phyloP scores from a whole-genome alignment of 1,139 yeast species.

The Kodamaea arcana region DNA sequence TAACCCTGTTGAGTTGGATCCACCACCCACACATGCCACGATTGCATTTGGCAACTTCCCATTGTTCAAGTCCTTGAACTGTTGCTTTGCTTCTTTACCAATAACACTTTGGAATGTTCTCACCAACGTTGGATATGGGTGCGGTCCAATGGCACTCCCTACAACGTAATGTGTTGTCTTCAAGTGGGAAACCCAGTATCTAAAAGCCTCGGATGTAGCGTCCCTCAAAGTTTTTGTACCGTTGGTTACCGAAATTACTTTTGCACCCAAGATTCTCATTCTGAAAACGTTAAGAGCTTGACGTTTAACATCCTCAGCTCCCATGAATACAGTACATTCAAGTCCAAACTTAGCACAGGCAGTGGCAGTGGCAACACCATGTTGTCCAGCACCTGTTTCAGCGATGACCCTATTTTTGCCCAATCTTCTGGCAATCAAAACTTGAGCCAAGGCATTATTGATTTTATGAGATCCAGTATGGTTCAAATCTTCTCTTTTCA shows the following conservation, averaged over 20 bases:
- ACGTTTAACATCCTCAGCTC: slow-evolving; percentile 98
- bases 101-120: slow-evolving; percentile 97
- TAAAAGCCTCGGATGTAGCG: slow-evolving; percentile 95
- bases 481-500: slow-evolving; percentile 95
- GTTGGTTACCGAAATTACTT: slow-evolving; percentile 86
- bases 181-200: slow-evolving; percentile 90
- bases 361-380: slow-evolving; percentile 99
- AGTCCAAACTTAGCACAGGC: slow-evolving; percentile 97
- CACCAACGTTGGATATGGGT: slow-evolving; percentile 96
- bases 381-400: slow-evolving; percentile 99
- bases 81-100: slow-evolving; percentile 91
- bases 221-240: slow-evolving; percentile 97
- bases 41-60: slow-evolving; percentile 89
- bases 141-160: slow-evolving; percentile 99
- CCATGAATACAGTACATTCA: slow-evolving; percentile 96
- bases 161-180: slow-evolving; percentile 88
- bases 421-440: slow-evolving; percentile 81
- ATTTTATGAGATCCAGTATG: slow-evolving; percentile 98
- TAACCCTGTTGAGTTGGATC: slow-evolving; percentile 94
- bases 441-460: slow-evolving; percentile 94
- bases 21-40: slow-evolving; percentile 99
- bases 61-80: slow-evolving; percentile 70
- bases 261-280: slow-evolving; percentile 94
- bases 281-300: slow-evolving; percentile 97
- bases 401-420: slow-evolving; percentile 92